Base-by-base conservation (phyloP, 495 filamentous ascomycete genomes). In the Penicillium cinerascens region DNA sequence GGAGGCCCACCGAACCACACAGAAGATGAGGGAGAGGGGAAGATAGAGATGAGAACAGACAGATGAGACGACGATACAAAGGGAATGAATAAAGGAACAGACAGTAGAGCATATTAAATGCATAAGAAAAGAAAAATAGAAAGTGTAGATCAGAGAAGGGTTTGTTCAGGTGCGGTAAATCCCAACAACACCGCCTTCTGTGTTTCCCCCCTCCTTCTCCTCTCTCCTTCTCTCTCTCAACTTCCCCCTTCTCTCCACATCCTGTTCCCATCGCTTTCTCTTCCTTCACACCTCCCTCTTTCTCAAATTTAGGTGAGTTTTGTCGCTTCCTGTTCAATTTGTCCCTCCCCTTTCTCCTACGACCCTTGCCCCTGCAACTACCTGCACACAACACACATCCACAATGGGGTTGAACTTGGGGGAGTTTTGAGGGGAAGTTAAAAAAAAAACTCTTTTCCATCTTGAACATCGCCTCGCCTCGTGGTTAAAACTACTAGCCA, bases 1-100 rank as follows among this genome's bases (percentile, higher is more conserved):
- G 58, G 60, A 50, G 66, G 72, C 71, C 73, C 76, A 76, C 71
- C 64, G 69, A 72, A 73, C 72, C 68, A 77, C 75, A 78, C 70
- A 76, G 69, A 72, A 69, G 62, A 60, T 27, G 39, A 38, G n/a
- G 33, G 51, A 29, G 42, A 38, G 21, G 18, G 44, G 22, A 16
- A 46, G 33, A 17, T 20, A 51, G 42, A 39, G n/a, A 33, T n/a
- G n/a, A n/a, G n/a, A 4, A 33, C 29, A 33, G 29, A 33, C 29
- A 33, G 29, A 33, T 13, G 29, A 33, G 29, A 33, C 29, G 11
- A 33, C 29, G 1, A 11, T 13, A 22, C 27, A 38, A 38, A 21
- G 23, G 39, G 7, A 22, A 22, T 20, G 15, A n/a, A 47, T 41
- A 50, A 18, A 47, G 15, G 13, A 49, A 40, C 22, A 46, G 13